Evolutionary conservation across 768 basidiomycete species (phyloP), one percentile per base, ranked within the genome.

Genomic region (Hygrophorus russula): DNA sequence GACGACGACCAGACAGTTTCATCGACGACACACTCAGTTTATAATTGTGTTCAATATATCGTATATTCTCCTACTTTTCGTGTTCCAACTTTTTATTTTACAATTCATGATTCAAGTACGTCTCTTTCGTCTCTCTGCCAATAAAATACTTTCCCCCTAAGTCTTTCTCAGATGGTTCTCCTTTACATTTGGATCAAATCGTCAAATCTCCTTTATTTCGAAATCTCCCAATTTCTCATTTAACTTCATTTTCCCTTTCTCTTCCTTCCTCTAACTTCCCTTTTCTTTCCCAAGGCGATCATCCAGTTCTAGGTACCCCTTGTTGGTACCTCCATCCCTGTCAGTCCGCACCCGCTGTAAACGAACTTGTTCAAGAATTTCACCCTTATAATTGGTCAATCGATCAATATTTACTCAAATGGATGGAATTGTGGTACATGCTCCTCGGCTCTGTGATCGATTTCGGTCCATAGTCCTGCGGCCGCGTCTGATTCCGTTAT

Each of bases 291-390:
- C 87, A 89, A 52, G 85, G 85, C 7, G 91, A 94, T 45, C 91
- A 93, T 53, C 91, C 89, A 0, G 76, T 70, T 4, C 67, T 84
- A 24, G 81, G 78, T 15, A 75, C 65, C 2, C 79, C 81, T 7
- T 80, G 76, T 44, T 94, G 88, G 88, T 88, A 80, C 54, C 65
- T 94, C 31, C 91, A 94, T 57, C 91, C 91, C 8, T 94, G 91
- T 57, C 79, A 86, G 57, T 84, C 80, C 3, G 69, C 70, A 8
- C 60, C 59, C 28, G 74, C 78, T 1, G 74, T 94, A 1, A 63
- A 65, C 17, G 90, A 93, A 60, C 62, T 94, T 15, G 56, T 90
- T 61, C 51, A 54, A 15, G 82, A 78, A 48, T 58, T 66, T 9
- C 56, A 57, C 12, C 48, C 52, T 29, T 57, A 56, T 4, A 58